Base-by-base conservation (phyloP, 1,284 basidiomycete genomes). In the Chondrostereum purpureum region DNA sequence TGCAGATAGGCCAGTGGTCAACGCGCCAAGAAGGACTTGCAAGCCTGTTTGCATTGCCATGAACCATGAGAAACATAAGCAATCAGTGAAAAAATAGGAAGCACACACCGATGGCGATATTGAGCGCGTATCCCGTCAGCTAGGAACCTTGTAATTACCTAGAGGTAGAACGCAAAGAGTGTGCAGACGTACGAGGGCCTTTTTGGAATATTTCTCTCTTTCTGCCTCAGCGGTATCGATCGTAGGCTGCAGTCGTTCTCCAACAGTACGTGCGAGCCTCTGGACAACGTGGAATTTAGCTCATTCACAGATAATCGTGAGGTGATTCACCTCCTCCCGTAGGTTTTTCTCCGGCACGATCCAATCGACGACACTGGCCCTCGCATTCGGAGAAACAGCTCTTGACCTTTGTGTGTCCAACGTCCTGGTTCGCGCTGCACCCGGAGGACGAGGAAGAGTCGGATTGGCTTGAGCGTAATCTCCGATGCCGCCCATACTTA, bases 1-100 rank as follows among this genome's bases (percentile, higher is more conserved):
- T 4, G 79, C 80, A 2, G 81, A 74, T 5, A 86, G 53, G 0
- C 73, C 82, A 0, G 83, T 86, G 8, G 80, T 85, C 36, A 86
- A 63, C 11, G 83, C 75, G 2, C 82, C 83, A 12, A 86, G 61
- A 0, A 82, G 43, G 5, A 87, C 77, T 56, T 78, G 83, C 16
- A 80, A 38, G 4, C 67, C 70, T 53, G 27, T 13, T n/a, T n/a
- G n/a, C n/a, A n/a, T n/a, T n/a, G n/a, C n/a, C n/a, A n/a, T n/a
- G n/a, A n/a, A n/a, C n/a, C n/a, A n/a, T n/a, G n/a, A n/a, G n/a
- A n/a, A n/a, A n/a, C n/a, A n/a, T n/a, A n/a, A n/a, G n/a, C n/a
- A n/a, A n/a, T n/a, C n/a, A n/a, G n/a, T n/a, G n/a, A n/a, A n/a
- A n/a, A 17, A 16, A 17, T 14, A 42, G 14, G 14, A 14, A n/a